These are phyloP conservation scores for Dovyalis caffra DNA, from an alignment of 345 rosid species.

Conservation along the genomic window DNA sequence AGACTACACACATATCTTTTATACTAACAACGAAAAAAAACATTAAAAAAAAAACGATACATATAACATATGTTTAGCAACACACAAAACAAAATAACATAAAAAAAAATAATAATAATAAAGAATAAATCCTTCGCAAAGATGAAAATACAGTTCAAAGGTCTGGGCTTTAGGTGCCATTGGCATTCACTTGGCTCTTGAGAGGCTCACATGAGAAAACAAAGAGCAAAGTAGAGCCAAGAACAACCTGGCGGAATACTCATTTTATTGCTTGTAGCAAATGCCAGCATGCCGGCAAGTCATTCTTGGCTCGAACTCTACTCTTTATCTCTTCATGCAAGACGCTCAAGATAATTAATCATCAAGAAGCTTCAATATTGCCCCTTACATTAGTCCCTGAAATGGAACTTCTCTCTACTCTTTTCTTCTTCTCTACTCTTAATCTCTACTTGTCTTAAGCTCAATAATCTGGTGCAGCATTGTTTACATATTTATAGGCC, in stretches of 20 bases:
- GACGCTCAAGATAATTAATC: background rate
- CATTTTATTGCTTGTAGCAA: background rate
- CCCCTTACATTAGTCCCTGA: background rate
- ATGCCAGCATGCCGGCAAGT: background rate
- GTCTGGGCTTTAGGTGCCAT: background rate
- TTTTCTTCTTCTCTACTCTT: no score
- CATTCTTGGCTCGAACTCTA: background rate
- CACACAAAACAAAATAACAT: background rate
- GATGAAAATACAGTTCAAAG: background rate
- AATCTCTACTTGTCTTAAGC: no score
- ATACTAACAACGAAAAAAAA: background rate
- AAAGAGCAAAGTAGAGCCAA: constrained; percentile 5
- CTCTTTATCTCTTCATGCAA: background rate
- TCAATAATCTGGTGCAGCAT: background rate
- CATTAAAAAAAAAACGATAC: background rate
- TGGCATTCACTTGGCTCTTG: background rate
- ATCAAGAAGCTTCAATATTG: background rate
- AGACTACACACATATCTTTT: no score
- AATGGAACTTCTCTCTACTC: background rate
- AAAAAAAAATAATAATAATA: no score
- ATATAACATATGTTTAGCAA: background rate
- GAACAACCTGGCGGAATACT: background rate
- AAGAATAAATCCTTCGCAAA: background rate
- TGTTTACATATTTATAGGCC: background rate
- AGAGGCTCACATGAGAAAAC: constrained; percentile 9